Conservation (phyloP, 2,329 filamentous ascomycete genomes). For the Xylariaceae sp. region DNA sequence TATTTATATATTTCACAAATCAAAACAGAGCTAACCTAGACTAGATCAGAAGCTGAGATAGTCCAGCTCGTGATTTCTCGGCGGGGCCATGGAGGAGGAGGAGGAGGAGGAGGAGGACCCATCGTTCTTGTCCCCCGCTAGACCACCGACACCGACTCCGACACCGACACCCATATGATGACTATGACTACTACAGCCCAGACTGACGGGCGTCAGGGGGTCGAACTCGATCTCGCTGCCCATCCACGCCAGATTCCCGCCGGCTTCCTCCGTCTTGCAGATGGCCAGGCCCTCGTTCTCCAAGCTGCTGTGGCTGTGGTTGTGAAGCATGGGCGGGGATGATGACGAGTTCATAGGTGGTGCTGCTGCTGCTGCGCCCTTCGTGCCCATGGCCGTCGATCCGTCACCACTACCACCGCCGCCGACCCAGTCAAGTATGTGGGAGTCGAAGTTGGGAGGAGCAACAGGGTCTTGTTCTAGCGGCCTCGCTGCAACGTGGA, state of each 20-base stretch:
- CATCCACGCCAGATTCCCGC: slow-evolving; percentile 8
- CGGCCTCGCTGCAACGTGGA: slow-evolving; percentile 13
- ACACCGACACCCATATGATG: too few species aligned
- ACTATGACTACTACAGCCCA: too few species aligned
- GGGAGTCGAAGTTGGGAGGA: slow-evolving; percentile 8
- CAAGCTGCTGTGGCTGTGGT: neutral
- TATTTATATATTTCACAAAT: too few species aligned
- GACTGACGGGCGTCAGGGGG: slow-evolving; percentile 1
- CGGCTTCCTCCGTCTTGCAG: slow-evolving; percentile 9
- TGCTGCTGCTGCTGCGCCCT: neutral
- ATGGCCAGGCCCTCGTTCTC: neutral
- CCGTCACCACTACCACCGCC: neutral
- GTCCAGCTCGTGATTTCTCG: slow-evolving; percentile 15
- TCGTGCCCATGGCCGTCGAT: slow-evolving; percentile 1
- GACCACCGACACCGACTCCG: too few species aligned
- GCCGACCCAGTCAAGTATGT: slow-evolving; percentile 13
- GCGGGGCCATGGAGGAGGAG: too few species aligned
- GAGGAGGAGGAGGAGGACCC: too few species aligned
- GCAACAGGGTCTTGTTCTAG: slow-evolving; percentile 1
- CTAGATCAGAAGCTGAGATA: slow-evolving; percentile 15
- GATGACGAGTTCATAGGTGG: too few species aligned
- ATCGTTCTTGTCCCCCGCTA: too few species aligned
- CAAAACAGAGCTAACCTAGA: too few species aligned
- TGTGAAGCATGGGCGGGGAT: neutral
- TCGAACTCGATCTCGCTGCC: slow-evolving; percentile 1